These are phyloP conservation scores for Rosa lucieae DNA, from an alignment of 306 rosid genomes.

Conservation along the genomic window DNA sequence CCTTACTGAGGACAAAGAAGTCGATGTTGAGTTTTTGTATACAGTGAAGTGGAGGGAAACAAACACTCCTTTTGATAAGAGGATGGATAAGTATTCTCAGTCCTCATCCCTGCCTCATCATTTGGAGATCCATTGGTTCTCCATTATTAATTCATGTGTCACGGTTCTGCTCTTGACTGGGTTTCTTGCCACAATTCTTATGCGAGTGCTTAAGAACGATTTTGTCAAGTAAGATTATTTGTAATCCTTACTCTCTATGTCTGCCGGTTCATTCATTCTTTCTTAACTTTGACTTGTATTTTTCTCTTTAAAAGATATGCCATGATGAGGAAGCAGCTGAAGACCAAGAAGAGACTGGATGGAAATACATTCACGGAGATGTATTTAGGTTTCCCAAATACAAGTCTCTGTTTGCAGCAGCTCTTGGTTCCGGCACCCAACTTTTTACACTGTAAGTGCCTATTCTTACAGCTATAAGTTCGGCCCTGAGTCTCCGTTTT, in stretches of 20 bases:
- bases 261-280: constrained; percentile 1
- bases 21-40: constrained; percentile 58
- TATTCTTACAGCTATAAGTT: not conserved
- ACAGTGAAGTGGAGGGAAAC: constrained; percentile 86
- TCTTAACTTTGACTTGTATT: not conserved
- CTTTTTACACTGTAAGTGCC: constrained; percentile 49
- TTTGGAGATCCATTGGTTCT: constrained; percentile 93
- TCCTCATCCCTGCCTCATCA: constrained; percentile 78
- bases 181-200: constrained; percentile 73
- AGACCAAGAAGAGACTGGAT: constrained; percentile 57
- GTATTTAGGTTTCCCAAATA: constrained; percentile 46
- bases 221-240: constrained; percentile 71
- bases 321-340: constrained; percentile 58
- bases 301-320: constrained; percentile 37
- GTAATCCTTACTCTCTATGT: not conserved
- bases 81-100: constrained; percentile 79
- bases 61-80: constrained; percentile 64
- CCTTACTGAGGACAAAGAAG: constrained; percentile 68
- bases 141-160: constrained; percentile 82
- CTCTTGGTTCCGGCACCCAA: constrained; percentile 56
- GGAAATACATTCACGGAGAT: constrained; percentile 62
- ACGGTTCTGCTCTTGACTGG: constrained; percentile 87
- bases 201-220: constrained; percentile 92
- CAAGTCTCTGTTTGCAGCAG: constrained; percentile 50
- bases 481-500: not conserved